Evolutionary conservation across 2,329 filamentous ascomycete species (phyloP).

Genomic region (Penicillium olsonii): DNA sequence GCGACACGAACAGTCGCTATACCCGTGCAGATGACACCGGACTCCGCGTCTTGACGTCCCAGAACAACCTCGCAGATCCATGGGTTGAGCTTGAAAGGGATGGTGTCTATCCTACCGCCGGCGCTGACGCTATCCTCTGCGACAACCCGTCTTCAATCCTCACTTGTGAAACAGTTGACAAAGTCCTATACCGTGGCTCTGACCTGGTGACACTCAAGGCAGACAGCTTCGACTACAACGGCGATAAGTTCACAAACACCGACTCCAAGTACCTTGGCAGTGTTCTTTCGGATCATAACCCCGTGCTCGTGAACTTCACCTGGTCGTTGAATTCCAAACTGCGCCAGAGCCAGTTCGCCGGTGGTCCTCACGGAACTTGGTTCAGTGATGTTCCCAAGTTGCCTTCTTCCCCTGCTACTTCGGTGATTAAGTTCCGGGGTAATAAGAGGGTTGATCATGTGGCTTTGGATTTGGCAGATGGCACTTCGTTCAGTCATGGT

Average conservation of each 20-base stretch:
- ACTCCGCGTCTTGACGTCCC: constrained; percentile 52
- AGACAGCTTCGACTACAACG: constrained; percentile 51
- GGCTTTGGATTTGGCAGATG: constrained; percentile 51
- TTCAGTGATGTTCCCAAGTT: constrained; percentile 57
- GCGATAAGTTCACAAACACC: constrained; percentile 59
- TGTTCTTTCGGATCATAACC: constrained; percentile 66
- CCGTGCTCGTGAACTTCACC: constrained; percentile 43
- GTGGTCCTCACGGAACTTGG: constrained; percentile 44
- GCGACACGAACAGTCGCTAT: constrained; percentile 68
- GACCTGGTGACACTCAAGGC: constrained; percentile 56
- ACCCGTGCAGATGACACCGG: constrained; percentile 56
- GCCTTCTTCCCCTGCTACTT: constrained; percentile 33
- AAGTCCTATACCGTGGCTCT: constrained; percentile 52
- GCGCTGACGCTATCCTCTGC: constrained; percentile 48
- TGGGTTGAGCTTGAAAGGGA: constrained; percentile 60
- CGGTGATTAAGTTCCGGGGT: constrained; percentile 47
- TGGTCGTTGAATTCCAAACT: constrained; percentile 53
- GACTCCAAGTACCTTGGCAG: constrained; percentile 41
- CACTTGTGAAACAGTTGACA: constrained; percentile 67
- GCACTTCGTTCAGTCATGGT: constrained; percentile 54
- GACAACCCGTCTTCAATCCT: constrained; percentile 58
- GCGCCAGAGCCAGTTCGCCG: constrained; percentile 39
- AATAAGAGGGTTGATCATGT: constrained; percentile 54
- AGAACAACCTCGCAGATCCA: constrained; percentile 58
- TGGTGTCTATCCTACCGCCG: constrained; percentile 51